phyloP scores from a whole-genome alignment of 306 rosid genomes.

The Quercus rubra region DNA sequence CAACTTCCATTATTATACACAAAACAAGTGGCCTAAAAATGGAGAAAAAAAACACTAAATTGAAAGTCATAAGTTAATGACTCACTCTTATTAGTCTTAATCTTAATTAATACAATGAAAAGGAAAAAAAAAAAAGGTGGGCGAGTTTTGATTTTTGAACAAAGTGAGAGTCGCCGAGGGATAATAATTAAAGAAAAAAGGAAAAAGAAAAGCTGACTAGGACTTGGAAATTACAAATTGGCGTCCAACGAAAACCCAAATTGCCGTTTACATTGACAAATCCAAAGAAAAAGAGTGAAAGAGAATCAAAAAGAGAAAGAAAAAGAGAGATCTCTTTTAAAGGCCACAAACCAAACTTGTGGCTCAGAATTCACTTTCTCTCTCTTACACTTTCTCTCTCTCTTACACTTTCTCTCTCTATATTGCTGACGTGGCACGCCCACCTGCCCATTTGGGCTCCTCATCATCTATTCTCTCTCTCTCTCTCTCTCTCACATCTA shows the following conservation, averaged over 20 bases:
- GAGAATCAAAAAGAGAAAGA: background rate
- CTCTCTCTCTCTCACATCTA: too few relatives aligned
- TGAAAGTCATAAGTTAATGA: too few relatives aligned
- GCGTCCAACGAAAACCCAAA: too few relatives aligned
- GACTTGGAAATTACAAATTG: too few relatives aligned
- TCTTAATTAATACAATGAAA: too few relatives aligned
- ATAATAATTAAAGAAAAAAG: too few relatives aligned
- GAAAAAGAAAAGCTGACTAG: too few relatives aligned
- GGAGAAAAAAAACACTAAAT: background rate
- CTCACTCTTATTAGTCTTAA: too few relatives aligned
- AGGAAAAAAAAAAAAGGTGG: too few relatives aligned
- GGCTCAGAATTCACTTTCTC: constrained; percentile 36
- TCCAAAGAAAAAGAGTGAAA: background rate
- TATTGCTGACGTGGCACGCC: constrained; percentile 34
- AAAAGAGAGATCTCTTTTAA: constrained; percentile 8
- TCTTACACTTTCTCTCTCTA: background rate
- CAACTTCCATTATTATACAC: constrained; percentile 6
- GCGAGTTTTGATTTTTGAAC: too few relatives aligned
- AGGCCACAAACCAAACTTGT: constrained; percentile 45
- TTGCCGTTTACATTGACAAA: background rate
- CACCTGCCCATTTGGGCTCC: background rate
- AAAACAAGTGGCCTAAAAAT: background rate
- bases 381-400: background rate
- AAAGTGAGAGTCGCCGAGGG: too few relatives aligned
- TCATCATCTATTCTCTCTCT: too few relatives aligned